Base-by-base conservation (phyloP, 306 rosid species). In the Gastrolobium bilobum region DNA sequence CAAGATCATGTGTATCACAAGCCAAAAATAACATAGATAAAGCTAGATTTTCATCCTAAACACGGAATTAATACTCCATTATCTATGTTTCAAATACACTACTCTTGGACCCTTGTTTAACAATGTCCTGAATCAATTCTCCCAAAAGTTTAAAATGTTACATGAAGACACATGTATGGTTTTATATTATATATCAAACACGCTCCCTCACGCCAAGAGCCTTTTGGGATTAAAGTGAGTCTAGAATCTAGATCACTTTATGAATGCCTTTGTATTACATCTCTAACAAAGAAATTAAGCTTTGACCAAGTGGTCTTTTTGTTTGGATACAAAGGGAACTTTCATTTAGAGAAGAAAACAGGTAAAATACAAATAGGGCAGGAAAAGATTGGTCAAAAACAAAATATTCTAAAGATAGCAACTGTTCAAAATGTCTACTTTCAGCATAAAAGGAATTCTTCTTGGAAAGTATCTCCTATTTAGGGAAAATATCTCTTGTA, bases 51-150 rank as follows among this genome's bases (percentile, higher is more conserved):
- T 72, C 46, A 65, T 43, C 72, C 70, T 61, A 63, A 57, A 15
- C 57, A 65, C 11, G 54, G 42, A 64, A 56, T 68, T n/a, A 73
- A 46, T 60, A 50, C 76, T 54, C 76, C 58, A 78, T 40, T 65
- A 76, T 33, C 33, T 53, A 20, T 64, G 50, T 44, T 57, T 31
- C 39, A 72, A 30, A 71, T 46, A 56, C 46, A 26, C 44, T 47
- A 61, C 61, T 70, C 64, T 71, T 15, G 5, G 13, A 46, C 52
- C 68, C 61, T 31, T 50, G 33, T 34, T 52, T 37, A 29, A 20
- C 26, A 20, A 20, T 20, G 26, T 20, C 26, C 26, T 20, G 26
- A 20, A 20, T 20, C 26, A 20, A 20, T 20, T 20, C 26, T 20
- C 26, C 26, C 26, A 20, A 20, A 20, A 20, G 26, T 20, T 20